These are phyloP conservation scores for Kodamaea arcana DNA, from an alignment of 1,139 yeast genomes.

Conservation along the genomic window DNA sequence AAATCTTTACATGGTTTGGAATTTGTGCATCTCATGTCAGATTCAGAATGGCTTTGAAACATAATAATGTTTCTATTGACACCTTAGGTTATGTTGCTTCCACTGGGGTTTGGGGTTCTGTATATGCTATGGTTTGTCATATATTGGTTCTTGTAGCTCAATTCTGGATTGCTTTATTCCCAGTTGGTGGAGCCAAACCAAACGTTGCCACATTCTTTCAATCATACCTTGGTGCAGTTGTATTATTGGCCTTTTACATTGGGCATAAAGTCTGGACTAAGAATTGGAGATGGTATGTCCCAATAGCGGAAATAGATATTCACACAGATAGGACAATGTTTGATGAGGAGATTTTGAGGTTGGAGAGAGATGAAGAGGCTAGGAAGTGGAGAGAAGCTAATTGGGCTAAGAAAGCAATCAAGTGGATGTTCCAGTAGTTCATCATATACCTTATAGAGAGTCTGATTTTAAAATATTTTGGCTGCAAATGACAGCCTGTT, in stretches of 20 bases:
- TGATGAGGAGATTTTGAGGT: constrained; percentile 34
- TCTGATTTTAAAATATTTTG: too few species aligned
- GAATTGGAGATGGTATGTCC: constrained; percentile 30
- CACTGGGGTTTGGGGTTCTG: constrained; percentile 41
- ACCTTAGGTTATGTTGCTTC: constrained; percentile 39
- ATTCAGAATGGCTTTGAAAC: constrained; percentile 39
- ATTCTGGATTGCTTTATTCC: constrained; percentile 41
- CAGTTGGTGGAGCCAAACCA: constrained; percentile 27
- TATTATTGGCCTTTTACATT: constrained; percentile 29
- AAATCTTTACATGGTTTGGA: constrained; percentile 41
- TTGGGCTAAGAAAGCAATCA: constrained; percentile 22
- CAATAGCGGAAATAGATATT: constrained; percentile 33
- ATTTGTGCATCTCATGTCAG: constrained; percentile 41
- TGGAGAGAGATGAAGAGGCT: constrained; percentile 33
- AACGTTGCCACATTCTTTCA: constrained; percentile 34
- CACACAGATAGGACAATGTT: constrained; percentile 31
- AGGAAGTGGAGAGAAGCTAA: constrained; percentile 23
- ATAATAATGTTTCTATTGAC: constrained; percentile 29
- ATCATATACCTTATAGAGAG: too few species aligned
- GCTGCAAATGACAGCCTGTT: too few species aligned
- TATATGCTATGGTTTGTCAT: constrained; percentile 32
- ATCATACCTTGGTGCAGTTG: constrained; percentile 34
- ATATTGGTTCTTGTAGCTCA: constrained; percentile 36
- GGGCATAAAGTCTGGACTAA: constrained; percentile 34
- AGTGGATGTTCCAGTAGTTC: constrained; percentile 19